Base-by-base conservation (phyloP, 169 alveolate species). In the Eimeria tenella region DNA sequence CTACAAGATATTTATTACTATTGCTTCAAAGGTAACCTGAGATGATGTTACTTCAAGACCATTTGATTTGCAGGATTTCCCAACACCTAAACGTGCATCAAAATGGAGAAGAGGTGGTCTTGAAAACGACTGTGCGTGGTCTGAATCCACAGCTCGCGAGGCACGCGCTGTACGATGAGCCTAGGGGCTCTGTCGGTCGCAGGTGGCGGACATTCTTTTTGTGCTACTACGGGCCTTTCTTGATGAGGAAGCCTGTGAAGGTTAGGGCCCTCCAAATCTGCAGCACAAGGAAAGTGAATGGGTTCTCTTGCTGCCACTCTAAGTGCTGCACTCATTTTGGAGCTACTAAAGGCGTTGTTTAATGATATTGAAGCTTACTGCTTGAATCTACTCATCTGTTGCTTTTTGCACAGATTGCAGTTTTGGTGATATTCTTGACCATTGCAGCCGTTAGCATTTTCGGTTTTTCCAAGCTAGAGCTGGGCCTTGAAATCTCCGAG, bases 151-250 rank as follows among this genome's bases (percentile, higher is more conserved):
- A 63, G 21, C 81, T 93, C 58, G 96, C 94, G 13, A 42, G 93
- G 7, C 82, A 94, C 53, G 93, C 93, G 71, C 65, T 94, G 62
- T 90, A 84, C 82, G 93, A 94, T 17, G 97, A 96, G 87, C 97
- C 97, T 8, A 53, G 94, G 53, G 97, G 97, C 21, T 94, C 86
- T 49, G 97, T 96, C 23, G 97, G 97, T 50, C 94, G 97, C 8
- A 56, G 91, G 9, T 95, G 97, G 83, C 70, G 97, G 25, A 65
- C 90, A 73, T 84, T 95, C 82, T 95, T 96, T 87, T 79, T 95
- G 60, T 90, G 94, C 70, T 94, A 95, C 86, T 93, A 94, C 73
- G 97, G 97, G 25, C 96, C 96, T 0, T 25, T 95, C 77, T 73
- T 96, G 81, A 94, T 95, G 88, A 86, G 93, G 53, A 88, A 87